These are phyloP conservation scores for Ceratobasidium sp. DNA, from an alignment of 1,284 basidiomycete species.

Conservation along the genomic window DNA sequence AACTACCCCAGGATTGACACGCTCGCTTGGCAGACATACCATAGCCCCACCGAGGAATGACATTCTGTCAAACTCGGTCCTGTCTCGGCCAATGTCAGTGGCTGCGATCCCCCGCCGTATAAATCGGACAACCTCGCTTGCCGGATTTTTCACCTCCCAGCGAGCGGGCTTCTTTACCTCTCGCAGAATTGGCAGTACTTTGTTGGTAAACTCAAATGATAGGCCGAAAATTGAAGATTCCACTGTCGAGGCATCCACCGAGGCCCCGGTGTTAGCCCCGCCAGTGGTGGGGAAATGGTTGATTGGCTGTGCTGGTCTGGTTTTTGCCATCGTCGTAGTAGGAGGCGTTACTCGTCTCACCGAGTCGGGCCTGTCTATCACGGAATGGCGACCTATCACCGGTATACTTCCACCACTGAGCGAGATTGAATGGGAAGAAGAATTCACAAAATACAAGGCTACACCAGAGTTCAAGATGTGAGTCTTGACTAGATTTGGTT, in stretches of 20 bases:
- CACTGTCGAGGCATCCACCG: not conserved
- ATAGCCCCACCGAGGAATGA: not conserved
- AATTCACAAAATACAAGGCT: conserved; percentile 94
- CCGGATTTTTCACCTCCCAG: conserved; percentile 26
- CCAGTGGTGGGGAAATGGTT: conserved; percentile 85
- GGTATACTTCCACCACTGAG: conserved; percentile 87
- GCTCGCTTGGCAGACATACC: conserved; percentile 10
- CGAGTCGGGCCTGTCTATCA: conserved; percentile 96
- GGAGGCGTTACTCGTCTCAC: conserved; percentile 97
- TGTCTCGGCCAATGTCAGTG: conserved; percentile 26
- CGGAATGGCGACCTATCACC: conserved; percentile 95
- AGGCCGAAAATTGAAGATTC: conserved; percentile 1
- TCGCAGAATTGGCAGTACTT: conserved; percentile 10
- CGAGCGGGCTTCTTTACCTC: conserved; percentile 25
- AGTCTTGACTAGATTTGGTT: conserved; percentile 50
- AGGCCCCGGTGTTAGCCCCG: conserved; percentile 52
- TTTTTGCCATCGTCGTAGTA: conserved; percentile 92
- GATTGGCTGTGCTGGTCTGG: conserved; percentile 80
- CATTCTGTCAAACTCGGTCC: not conserved
- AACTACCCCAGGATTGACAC: not conserved
- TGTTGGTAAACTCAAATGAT: not conserved
- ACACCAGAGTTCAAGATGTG: conserved; percentile 97
- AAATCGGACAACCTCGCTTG: conserved; percentile 7
- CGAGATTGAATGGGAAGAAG: conserved; percentile 80
- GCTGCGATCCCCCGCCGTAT: conserved; percentile 9